Evolutionary conservation across 2,329 filamentous ascomycete species (phyloP).

Genomic region (Calonectria crousiana): DNA sequence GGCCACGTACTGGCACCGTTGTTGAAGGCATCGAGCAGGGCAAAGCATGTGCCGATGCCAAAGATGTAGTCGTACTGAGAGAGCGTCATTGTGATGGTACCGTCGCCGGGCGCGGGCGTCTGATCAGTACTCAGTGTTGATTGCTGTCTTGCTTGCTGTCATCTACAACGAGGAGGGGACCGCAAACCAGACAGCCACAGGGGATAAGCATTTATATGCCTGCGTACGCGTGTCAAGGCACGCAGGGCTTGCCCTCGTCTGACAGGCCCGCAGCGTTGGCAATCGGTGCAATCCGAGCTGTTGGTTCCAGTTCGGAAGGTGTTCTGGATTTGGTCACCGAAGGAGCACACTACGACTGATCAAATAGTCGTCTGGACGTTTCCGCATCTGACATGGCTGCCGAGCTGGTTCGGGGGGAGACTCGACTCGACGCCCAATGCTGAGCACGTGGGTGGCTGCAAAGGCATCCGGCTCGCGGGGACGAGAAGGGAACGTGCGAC

Average conservation of each 20-base stretch:
- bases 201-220: conserved; percentile 7
- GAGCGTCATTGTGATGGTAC: conserved; percentile 14
- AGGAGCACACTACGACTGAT: not conserved
- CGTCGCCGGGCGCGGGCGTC: not conserved
- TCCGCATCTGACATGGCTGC: not conserved
- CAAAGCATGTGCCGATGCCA: conserved; percentile 81
- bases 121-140: not conserved
- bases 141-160: not conserved
- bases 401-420: not conserved
- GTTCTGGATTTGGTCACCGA: conserved; percentile 10
- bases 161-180: not conserved
- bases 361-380: not conserved
- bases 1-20: conserved; percentile 78
- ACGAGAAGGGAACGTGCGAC: not conserved
- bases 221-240: not conserved
- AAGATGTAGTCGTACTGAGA: conserved; percentile 68
- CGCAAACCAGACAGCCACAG: not conserved
- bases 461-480: not conserved
- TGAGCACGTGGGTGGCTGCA: not conserved
- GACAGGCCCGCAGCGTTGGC: not conserved
- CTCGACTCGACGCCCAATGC: not conserved
- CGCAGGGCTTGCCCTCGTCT: not conserved
- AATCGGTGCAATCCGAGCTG: not conserved
- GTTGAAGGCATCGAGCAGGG: conserved; percentile 82
- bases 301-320: conserved; percentile 5